phyloP scores from a whole-genome alignment of 257 asterid genomes.

The Catharanthus roseus region DNA sequence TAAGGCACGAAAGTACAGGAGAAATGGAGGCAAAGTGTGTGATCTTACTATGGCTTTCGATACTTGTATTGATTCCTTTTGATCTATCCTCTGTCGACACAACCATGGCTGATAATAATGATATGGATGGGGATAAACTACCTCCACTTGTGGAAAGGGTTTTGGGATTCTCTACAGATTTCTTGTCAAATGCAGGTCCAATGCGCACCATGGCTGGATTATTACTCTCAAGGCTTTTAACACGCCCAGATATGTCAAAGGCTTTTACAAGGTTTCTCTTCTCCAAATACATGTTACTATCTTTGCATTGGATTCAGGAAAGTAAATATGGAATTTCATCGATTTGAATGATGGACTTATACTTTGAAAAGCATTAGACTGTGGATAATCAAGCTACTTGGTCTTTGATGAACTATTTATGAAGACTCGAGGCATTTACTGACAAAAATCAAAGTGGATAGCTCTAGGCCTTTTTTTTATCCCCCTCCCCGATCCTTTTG shows the following conservation, averaged over 20 bases:
- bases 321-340: background rate
- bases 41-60: conserved; percentile 84
- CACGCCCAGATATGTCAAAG: conserved; percentile 87
- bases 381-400: background rate
- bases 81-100: conserved; percentile 90
- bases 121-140: conserved; percentile 40
- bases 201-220: conserved; percentile 86
- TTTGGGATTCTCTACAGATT: conserved; percentile 66
- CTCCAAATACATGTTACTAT: background rate
- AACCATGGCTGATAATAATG: conserved; percentile 41
- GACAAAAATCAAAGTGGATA: background rate
- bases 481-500: background rate
- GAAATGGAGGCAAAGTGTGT: conserved; percentile 94
- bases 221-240: conserved; percentile 81
- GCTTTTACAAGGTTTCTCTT: conserved; percentile 61
- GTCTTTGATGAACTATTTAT: background rate
- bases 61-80: conserved; percentile 91
- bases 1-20: conserved; percentile 97
- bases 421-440: background rate
- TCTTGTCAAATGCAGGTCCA: conserved; percentile 87
- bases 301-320: background rate
- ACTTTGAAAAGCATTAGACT: background rate
- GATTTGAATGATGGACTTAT: background rate
- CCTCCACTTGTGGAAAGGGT: conserved; percentile 82
- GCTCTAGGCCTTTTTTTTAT: background rate